Evolutionary conservation across 2,329 filamentous ascomycete species (phyloP), one percentile per base, ranked within the genome.

Genomic region (Ambrosiella cleistominuta): DNA sequence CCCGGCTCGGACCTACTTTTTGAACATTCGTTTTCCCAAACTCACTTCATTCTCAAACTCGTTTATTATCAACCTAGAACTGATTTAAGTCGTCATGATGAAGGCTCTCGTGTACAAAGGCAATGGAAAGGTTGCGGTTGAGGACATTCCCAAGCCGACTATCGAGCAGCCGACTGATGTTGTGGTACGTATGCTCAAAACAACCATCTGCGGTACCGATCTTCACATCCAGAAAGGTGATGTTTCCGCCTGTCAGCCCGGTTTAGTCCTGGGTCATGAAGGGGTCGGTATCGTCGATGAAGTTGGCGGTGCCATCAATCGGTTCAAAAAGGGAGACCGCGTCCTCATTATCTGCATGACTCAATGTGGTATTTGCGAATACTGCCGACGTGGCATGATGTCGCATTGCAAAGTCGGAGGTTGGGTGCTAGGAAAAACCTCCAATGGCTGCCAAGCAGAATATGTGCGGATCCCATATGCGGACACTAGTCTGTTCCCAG

Each of bases 401-500:
- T 75, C 74, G 36, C 75, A 78, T 62, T 81, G 78, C 65, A 68
- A 68, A 7, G 73, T 71, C 11, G 77, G 75, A 35, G 76, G 77
- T 3, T 80, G 77, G 77, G 69, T 73, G 4, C 67, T 81, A 1
- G 77, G 78, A 17, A 74, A 80, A 63, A 69, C 67, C 0, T 70
- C 74, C 17, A 74, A 78, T 62, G 76, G 76, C 50, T 78, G 75
- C 0, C 76, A 80, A 63, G 77, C 76, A n/a, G 76, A 79, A 63
- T 79, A 74, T 61, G 75, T 79, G 42, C 69, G 75, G 17, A 71
- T 79, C 49, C 74, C 74, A 1, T 71, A 74, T 63, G 77, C 75
- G 0, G 71, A 74, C 58, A 70, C 70, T 7, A 75, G 72, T 7
- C 68, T 80, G 7, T 72, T 75, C 63, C 62, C 66, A 2, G 64